Evolutionary conservation across 2,329 filamentous ascomycete species (phyloP).

Genomic region (Cladosporium phlei): DNA sequence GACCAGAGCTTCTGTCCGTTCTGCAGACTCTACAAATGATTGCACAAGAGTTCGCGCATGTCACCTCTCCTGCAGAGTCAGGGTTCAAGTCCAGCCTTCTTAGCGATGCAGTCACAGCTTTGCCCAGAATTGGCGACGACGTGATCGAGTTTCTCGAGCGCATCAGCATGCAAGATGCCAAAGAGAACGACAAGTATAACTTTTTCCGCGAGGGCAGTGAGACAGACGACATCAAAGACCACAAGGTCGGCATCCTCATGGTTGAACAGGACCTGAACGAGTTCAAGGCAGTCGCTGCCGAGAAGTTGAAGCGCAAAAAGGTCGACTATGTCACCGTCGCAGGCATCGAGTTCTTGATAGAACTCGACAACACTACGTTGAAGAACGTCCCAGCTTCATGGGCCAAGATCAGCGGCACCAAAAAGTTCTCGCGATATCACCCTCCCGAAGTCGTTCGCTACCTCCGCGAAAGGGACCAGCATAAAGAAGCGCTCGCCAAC

Average conservation of each 20-base stretch:
- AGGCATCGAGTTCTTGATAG: slow-evolving; percentile 91
- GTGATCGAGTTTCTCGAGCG: slow-evolving; percentile 73
- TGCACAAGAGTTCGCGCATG: slow-evolving; percentile 66
- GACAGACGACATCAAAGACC: slow-evolving; percentile 80
- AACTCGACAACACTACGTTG: slow-evolving; percentile 77
- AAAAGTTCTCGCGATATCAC: slow-evolving; percentile 87
- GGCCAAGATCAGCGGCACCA: slow-evolving; percentile 92
- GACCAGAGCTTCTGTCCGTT: slow-evolving; percentile 78
- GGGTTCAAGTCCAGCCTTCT: slow-evolving; percentile 70
- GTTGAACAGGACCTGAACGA: slow-evolving; percentile 84
- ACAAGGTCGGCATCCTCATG: slow-evolving; percentile 88
- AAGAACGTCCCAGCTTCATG: slow-evolving; percentile 90
- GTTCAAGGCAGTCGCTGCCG: slow-evolving; percentile 66
- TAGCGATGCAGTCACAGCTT: slow-evolving; percentile 63
- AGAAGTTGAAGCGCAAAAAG: slow-evolving; percentile 65
- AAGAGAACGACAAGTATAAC: slow-evolving; percentile 82
- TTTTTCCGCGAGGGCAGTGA: slow-evolving; percentile 89
- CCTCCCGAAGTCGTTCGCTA: slow-evolving; percentile 83
- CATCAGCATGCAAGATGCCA: slow-evolving; percentile 79
- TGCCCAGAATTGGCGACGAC: slow-evolving; percentile 71
- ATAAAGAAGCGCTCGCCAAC: slow-evolving; percentile 86
- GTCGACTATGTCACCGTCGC: slow-evolving; percentile 78
- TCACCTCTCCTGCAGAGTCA: slow-evolving; percentile 60
- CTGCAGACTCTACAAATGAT: slow-evolving; percentile 82
- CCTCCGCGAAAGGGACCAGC: slow-evolving; percentile 82